Evolutionary conservation across 768 basidiomycete species (phyloP), one percentile per base, ranked within the genome.

Genomic region (Lactifluus hygrophoroides): DNA sequence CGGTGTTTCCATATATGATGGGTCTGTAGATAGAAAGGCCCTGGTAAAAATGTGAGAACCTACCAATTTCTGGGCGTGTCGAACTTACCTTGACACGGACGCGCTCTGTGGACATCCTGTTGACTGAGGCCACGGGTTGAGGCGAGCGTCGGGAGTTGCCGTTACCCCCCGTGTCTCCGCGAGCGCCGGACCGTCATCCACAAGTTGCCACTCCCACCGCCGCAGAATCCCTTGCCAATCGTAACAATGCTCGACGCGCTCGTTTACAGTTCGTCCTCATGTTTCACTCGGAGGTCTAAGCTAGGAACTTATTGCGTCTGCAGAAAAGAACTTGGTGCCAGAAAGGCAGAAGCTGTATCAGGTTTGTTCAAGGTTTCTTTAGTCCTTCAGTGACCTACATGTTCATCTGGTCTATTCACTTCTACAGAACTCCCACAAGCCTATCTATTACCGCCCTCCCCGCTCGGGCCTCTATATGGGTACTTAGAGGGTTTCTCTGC

Each of bases 1-100:
- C 91, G 13, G 87, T 89, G 70, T 98, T 98, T 48, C 96, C 96
- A 73, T 97, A 98, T 60, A 98, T 90, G 64, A 99, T 83, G 1
- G 94, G 91, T 49, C 96, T 80, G 69, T 83, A 84, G 51, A 98
- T 90, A 63, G 82, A 88, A 42, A 94, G 74, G 35, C 93, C 94
- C 92, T 95, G 65, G 3, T 37, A 34, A 30, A 5, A 32, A 32
- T 32, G 32, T 32, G 32, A 32, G 32, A 32, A 5, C 32, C 10
- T 5, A 32, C 32, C 32, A 32, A 10, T 5, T 32, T 32, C 32
- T 32, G n/a, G n/a, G n/a, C n/a, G n/a, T n/a, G n/a, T n/a, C n/a
- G n/a, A n/a, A n/a, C n/a, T n/a, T n/a, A 89, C 88, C 74, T 85
- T 81, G 66, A 88, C 84, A 65, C 88, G 86, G 67, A 89, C 82